phyloP scores from a whole-genome alignment of 1,284 basidiomycete genomes.

The Cutaneotrichosporon spelunceum region DNA sequence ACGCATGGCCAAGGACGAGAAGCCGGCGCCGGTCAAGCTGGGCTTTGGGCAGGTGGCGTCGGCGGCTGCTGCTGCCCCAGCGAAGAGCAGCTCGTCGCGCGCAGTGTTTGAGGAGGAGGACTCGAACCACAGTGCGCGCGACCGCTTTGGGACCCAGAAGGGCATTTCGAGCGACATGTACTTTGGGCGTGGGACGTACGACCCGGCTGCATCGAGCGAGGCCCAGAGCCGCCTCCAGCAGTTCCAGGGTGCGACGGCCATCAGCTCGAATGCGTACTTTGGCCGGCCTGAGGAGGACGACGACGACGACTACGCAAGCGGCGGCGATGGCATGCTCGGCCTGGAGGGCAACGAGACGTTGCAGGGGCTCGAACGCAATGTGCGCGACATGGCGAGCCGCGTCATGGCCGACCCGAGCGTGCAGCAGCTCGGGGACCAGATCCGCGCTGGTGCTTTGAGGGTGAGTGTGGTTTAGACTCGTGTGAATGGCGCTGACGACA shows the following conservation, averaged over 20 bases:
- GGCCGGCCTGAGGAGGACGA: slow-evolving; percentile 72
- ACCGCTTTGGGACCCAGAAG: slow-evolving; percentile 89
- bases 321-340: slow-evolving; percentile 59
- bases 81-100: slow-evolving; percentile 44
- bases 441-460: slow-evolving; percentile 79
- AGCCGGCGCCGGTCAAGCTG: slow-evolving; percentile 54
- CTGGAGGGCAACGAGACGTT: slow-evolving; percentile 66
- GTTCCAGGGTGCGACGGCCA: slow-evolving; percentile 89
- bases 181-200: slow-evolving; percentile 87
- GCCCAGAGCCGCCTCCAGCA: slow-evolving; percentile 75
- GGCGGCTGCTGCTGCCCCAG: slow-evolving; percentile 50
- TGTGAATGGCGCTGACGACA: slow-evolving; percentile 34
- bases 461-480: slow-evolving; percentile 53
- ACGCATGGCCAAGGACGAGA: slow-evolving; percentile 36
- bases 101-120: slow-evolving; percentile 58
- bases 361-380: slow-evolving; percentile 64
- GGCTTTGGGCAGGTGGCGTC: slow-evolving; percentile 73
- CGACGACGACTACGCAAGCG: slow-evolving; percentile 43
- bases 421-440: slow-evolving; percentile 78
- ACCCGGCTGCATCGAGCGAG: slow-evolving; percentile 67
- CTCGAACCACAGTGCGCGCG: slow-evolving; percentile 70
- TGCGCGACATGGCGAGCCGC: slow-evolving; percentile 72
- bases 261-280: slow-evolving; percentile 93
- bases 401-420: slow-evolving; percentile 87
- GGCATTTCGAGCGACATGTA: slow-evolving; percentile 95